phyloP scores from a whole-genome alignment of 352 stramenopile species.

The Phytophthora tentaculata region DNA sequence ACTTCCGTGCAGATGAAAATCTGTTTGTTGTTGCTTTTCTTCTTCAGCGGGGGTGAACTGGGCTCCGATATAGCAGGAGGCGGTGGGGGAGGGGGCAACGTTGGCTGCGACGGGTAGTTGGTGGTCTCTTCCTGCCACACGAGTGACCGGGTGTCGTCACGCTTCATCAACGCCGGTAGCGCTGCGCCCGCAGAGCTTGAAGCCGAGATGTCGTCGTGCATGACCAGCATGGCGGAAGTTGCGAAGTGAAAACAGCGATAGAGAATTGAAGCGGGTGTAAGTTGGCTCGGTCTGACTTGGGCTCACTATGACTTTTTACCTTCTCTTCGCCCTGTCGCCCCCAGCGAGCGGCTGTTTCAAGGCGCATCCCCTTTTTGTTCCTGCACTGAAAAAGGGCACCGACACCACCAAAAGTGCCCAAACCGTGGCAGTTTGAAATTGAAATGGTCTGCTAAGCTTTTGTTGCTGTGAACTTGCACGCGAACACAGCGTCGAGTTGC shows the following conservation, averaged over 20 bases:
- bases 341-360: constrained; percentile 5
- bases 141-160: constrained; percentile 15
- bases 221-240: constrained; percentile 46
- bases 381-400: constrained; percentile 12
- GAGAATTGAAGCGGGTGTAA: constrained; percentile 12
- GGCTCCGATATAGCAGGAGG: constrained; percentile 4
- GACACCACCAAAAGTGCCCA: constrained; percentile 19
- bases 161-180: constrained; percentile 28
- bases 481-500: no score
- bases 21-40: constrained; percentile 51
- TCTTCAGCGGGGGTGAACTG: constrained; percentile 36
- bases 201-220: constrained; percentile 21
- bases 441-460: no score
- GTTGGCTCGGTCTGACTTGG: constrained; percentile 12
- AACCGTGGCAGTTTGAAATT: background rate
- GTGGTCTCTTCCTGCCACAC: constrained; percentile 25
- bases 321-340: constrained; percentile 30
- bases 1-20: constrained; percentile 78
- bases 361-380: constrained; percentile 40
- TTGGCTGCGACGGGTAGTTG: background rate
- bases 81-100: background rate
- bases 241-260: constrained; percentile 38
- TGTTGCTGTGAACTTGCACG: no score
- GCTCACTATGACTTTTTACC: constrained; percentile 9
- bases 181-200: constrained; percentile 1